phyloP scores from a whole-genome alignment of 768 basidiomycete species.

The Lentinula raphanica region DNA sequence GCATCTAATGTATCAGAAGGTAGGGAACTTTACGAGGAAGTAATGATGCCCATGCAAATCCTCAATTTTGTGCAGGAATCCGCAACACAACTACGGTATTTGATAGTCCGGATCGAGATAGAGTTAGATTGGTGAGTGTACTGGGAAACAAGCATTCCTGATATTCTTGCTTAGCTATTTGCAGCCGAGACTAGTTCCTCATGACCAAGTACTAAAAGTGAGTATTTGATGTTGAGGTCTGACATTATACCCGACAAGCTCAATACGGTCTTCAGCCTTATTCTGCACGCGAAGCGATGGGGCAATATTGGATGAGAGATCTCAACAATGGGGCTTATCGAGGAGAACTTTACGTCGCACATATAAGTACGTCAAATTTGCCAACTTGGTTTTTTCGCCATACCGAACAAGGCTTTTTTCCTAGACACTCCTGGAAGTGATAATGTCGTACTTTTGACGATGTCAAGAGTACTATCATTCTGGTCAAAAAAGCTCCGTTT shows the following conservation, averaged over 20 bases:
- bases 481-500: conserved; percentile 80
- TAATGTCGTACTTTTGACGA: conserved; percentile 75
- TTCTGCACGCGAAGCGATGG: conserved; percentile 82
- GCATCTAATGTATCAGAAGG: conserved; percentile 94
- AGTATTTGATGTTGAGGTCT: conserved; percentile 2
- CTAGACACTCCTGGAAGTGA: conserved; percentile 75
- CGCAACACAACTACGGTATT: conserved; percentile 98
- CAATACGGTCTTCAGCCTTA: conserved; percentile 55
- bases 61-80: conserved; percentile 53
- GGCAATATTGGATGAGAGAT: conserved; percentile 97
- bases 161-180: background rate
- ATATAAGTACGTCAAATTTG: conserved; percentile 63
- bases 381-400: background rate
- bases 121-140: conserved; percentile 65
- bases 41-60: background rate
- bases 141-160: background rate
- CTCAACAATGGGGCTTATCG: conserved; percentile 85
- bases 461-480: conserved; percentile 74
- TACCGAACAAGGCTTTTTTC: background rate
- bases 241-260: background rate
- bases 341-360: conserved; percentile 83
- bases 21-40: conserved; percentile 20
- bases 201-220: conserved; percentile 85
- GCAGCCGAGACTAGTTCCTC: conserved; percentile 79
- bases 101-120: conserved; percentile 84